Conservation (phyloP, 164 flowering plant species). For the Annona cherimola region DNA sequence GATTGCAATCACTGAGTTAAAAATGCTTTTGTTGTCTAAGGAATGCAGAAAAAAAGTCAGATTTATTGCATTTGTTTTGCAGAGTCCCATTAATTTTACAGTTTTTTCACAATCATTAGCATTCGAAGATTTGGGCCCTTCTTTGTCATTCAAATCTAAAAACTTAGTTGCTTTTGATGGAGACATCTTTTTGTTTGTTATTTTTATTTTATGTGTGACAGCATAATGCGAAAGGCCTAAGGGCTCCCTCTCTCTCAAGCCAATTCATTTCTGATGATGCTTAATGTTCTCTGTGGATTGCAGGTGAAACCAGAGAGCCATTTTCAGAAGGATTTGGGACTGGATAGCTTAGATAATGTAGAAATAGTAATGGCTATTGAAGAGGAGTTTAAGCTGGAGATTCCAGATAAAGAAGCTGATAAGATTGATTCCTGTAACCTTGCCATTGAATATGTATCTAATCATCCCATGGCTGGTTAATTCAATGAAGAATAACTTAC, state of each 20-base stretch:
- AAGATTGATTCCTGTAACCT: conserved; percentile 74
- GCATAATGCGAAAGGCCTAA: no score
- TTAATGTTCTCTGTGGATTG: background rate
- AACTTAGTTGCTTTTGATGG: no score
- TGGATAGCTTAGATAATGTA: conserved; percentile 90
- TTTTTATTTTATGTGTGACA: no score
- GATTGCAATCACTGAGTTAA: no score
- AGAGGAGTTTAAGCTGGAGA: conserved; percentile 91
- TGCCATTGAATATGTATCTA: conserved; percentile 67
- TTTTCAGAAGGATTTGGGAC: conserved; percentile 80
- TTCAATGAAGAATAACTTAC: background rate
- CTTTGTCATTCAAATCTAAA: no score
- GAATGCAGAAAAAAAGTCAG: no score
- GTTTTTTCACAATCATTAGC: no score
- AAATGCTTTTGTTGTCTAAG: no score
- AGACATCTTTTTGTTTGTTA: no score
- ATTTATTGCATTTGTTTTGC: no score
- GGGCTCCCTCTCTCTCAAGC: background rate
- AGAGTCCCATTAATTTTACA: no score
- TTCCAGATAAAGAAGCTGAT: conserved; percentile 88
- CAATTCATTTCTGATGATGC: background rate
- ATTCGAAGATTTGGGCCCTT: no score
- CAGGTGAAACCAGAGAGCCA: conserved; percentile 81
- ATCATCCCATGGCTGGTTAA: conserved; percentile 84
- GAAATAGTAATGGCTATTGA: conserved; percentile 93